Percentiles rank a stretch among this genome's conserved stretches.
Conservation (phyloP, 2,329 filamentous ascomycete species). For the Coniella vitis region DNA sequence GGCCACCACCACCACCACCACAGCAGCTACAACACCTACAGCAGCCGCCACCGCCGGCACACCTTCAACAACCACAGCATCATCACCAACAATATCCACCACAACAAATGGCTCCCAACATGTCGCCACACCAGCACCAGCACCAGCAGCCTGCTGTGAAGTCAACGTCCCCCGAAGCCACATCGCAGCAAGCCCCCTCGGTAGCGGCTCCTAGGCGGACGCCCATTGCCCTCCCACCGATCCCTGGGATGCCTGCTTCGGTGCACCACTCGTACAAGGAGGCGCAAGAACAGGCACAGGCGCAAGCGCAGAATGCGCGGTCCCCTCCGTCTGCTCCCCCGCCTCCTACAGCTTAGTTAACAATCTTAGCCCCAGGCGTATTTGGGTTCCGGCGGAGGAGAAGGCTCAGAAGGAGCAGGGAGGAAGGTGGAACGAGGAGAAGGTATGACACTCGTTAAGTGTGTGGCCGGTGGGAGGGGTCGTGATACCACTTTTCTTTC, state of each 20-base stretch:
- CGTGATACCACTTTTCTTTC: no score
- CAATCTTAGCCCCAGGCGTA: no score
- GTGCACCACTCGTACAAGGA: constrained; percentile 15
- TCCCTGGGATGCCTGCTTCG: constrained; percentile 16
- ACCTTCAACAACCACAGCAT: no score
- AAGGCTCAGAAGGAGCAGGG: no score
- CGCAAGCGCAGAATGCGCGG: constrained; percentile 6
- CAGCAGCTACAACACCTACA: constrained; percentile 6
- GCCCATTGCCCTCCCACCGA: constrained; percentile 12
- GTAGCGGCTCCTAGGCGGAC: constrained; percentile 5
- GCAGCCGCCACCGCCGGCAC: no score
- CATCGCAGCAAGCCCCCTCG: neutral
- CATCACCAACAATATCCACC: constrained; percentile 2
- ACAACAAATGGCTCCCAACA: neutral
- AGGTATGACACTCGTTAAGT: no score
- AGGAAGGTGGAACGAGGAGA: no score
- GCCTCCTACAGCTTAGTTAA: no score
- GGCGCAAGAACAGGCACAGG: constrained; percentile 12
- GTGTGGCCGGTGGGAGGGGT: no score
- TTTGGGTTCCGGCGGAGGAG: no score
- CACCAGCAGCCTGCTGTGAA: neutral
- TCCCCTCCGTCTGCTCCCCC: constrained; percentile 5
- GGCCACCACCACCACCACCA: constrained; percentile 3
- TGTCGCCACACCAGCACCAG: neutral
- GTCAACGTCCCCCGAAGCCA: neutral